Evolutionary conservation across 768 basidiomycete genomes (phyloP), one percentile per base, ranked within the genome.

Genomic region (Galerina sulciceps): DNA sequence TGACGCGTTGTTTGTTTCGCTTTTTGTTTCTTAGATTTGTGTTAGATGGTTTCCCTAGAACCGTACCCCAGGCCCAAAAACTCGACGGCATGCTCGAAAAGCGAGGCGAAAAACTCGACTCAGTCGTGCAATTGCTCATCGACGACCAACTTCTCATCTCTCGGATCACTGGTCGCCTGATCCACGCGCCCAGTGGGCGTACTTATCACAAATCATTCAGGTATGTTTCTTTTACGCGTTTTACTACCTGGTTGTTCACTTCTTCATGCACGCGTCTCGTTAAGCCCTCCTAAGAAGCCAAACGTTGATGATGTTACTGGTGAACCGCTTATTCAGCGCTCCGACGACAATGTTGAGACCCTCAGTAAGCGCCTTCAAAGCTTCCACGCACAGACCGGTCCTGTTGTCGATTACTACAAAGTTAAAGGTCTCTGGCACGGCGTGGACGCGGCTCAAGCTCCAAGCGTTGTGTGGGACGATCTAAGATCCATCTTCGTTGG

Each of bases 41-140:
- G 57, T 82, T 99, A 50, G 97, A 99, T 69, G 97, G 97, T n/a
- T 99, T 99, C 86, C 97, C 97, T 41, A 89, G 97, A 42, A 99
- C 96, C 4, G 93, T 99, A 36, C 88, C 91, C 10, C 97, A 99
- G 69, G 97, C 97, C 2, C 85, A 96, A 76, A 99, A 97, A 76
- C 88, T 99, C 54, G 96, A 96, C 70, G 77, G 81, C 59, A 98
- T 99, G 97, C 86, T 99, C 43, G 71, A 81, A 13, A 74, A 71
- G 4, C 88, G 91, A 69, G 88, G 90, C 66, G 94, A 98, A 78
- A 90, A 90, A 69, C 84, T 99, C 50, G 88, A 99, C 77, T 88
- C 85, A n/a, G 95, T 93, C 59, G 86, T 98, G 38, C 89, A 99
- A 73, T 86, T 99, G 54, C 80, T 88, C 70, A 96, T 99, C 70